Conservation (phyloP, 805 yeast species). For the Kuraishia hungarica region DNA sequence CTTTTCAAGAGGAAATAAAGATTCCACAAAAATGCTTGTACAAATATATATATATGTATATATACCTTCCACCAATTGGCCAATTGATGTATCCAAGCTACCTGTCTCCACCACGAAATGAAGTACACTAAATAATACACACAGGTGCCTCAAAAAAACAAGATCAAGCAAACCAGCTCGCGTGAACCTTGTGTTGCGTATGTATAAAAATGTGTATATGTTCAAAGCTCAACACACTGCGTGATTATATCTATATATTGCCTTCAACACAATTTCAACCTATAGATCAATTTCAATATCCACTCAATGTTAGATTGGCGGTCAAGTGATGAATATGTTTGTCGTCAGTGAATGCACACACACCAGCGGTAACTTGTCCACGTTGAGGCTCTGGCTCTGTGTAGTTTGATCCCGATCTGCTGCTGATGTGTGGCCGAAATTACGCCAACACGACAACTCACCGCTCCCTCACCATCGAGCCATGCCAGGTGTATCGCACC, state of each 20-base stretch:
- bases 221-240: neutral
- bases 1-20: neutral
- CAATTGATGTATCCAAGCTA: neutral
- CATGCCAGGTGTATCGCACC: neutral
- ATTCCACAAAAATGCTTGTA: neutral
- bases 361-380: neutral
- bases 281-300: too few species aligned
- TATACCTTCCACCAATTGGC: neutral
- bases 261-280: too few species aligned
- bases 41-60: too few species aligned
- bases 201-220: neutral
- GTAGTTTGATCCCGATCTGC: neutral
- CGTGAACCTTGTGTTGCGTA: neutral
- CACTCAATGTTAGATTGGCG: too few species aligned
- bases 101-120: neutral
- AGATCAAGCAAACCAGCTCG: neutral
- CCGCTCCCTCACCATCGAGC: neutral
- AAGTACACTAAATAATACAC: neutral
- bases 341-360: neutral
- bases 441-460: neutral
- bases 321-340: too few species aligned
- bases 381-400: neutral
- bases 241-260: neutral
- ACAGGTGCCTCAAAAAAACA: neutral
- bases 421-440: neutral